Evolutionary conservation across 116 monocot species (phyloP), one percentile per base, ranked within the genome.

Genomic region (Zostera marina): DNA sequence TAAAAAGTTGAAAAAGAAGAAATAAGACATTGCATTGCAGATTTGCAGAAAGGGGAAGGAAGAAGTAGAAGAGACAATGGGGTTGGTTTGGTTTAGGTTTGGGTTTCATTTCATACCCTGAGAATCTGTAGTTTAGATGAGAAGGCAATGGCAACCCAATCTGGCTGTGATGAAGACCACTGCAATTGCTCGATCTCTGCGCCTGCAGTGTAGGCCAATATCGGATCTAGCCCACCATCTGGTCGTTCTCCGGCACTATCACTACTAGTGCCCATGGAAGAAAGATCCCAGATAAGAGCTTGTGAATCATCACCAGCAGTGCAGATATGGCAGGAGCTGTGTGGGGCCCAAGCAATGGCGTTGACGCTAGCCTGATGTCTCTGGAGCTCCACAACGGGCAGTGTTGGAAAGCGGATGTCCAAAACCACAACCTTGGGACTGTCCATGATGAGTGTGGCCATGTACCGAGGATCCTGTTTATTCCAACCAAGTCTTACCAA

Each of bases 371-470:
- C 76, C 59, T 90, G 90, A 68, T 98, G 96, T 16, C 96, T 63
- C 62, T 98, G 96, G 9, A 98, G 81, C 81, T 98, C 96, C 38
- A 98, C 90, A 10, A 98, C 96, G 1, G 96, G 96, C 10, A 86
- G 68, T 0, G 96, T 98, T 0, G 96, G 96, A 63, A 77, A 98
- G 65, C 90, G 85, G 45, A 98, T 98, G 56, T 98, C 96, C 13
- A 98, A 78, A 11, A 98, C 96, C 7, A 98, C 98, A 16, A 98
- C 98, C 90, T 98, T 98, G 53, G 98, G 65, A 52, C 76, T 80
- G 63, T 98, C 90, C 98, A 98, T 98, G 70, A 98, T 98, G 41
- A 90, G 78, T 54, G 98, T 98, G 25, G 98, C 98, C 98, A 98
- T 98, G 74, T 81, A 90, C 42, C 90, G 54, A 2, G 98, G 98